Base-by-base conservation (phyloP, 176 grass and related monocot genomes). In the Rhynchospora tenuis region DNA sequence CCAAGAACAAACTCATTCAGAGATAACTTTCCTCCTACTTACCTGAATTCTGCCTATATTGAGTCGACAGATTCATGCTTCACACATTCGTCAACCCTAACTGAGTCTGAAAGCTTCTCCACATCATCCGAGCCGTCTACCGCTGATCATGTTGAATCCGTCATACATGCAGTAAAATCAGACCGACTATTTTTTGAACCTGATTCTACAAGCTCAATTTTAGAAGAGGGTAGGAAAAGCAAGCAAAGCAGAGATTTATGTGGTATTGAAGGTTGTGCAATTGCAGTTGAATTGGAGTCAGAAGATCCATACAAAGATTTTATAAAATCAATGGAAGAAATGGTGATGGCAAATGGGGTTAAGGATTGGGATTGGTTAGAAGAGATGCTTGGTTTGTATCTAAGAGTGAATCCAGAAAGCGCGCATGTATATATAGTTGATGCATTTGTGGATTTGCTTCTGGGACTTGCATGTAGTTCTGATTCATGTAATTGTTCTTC, bases 261-360 rank as follows among this genome's bases (percentile, higher is more conserved):
- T 59, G 61, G 33, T 51, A 44, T 56, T 50, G 84, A 80, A 31
- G 85, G 85, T 24, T 82, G 87, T 56, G 77, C 79, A 47, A 31
- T 91, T 78, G 91, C 94, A 22, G 57, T 93, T 20, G 87, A 89
- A 73, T 86, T 97, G 79, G 87, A 93, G 76, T 97, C 94, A 60
- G 87, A 85, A 19, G 89, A 97, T 74, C 94, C 91, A 61, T 97
- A 97, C 94, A 63, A 4, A 55, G 94, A 97, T 83, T 97, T 97
- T 82, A 84, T 87, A 22, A 82, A 60, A 86, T 97, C 94, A 38
- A 97, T 97, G 89, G 81, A 85, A 64, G 91, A 91, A 88, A 97
- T 97, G 94, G 89, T 97, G 70, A 65, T 47, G 51, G 89, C 85
- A 48, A 73, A 91, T 62, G 94, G 94, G n/a, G 64, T 86, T 19